Evolutionary conservation across 768 basidiomycete genomes (phyloP), one percentile per base, ranked within the genome.

Genomic region (Phaeolepiota aurea): DNA sequence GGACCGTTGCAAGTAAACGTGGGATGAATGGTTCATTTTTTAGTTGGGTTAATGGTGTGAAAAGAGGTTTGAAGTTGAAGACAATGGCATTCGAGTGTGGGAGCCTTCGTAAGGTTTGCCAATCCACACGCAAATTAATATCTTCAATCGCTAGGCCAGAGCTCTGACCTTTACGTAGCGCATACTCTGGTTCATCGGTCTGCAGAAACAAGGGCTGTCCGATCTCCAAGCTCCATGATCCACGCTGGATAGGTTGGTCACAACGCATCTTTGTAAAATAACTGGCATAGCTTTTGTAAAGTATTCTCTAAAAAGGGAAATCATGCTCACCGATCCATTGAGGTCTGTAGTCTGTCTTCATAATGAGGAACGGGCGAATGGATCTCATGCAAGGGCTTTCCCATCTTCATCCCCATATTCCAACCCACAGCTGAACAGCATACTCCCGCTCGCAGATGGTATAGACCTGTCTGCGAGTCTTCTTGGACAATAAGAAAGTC

Each of bases 51-150:
- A 70, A 45, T 0, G 73, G 72, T 1, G 72, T 76, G 52, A 76
- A 77, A 18, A 77, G 53, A 7, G 71, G 64, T 45, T 72, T 76
- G 53, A 67, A 75, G 48, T 74, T 74, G 57, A 76, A 76, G 5
- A 71, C 58, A 18, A 77, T 70, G 0, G 71, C 68, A 9, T 55
- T 55, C 4, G 74, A 72, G 40, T 54, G 53, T 10, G 75, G 73
- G 32, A 76, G 50, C 21, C 71, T 64, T 13, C 72, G 63, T 21
- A 76, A 50, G 5, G 72, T 75, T 48, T 77, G 75, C 73, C 74
- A 76, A 42, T 76, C 72, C 14, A 77, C 70, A 11, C 74, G 67
- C 31, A 77, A 46, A 45, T 63, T 54, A 18, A 75, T 57, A 38
- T 71, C 59, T 19, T 68, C 62, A 28, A 68, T 37, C 2, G 54